These are phyloP conservation scores for Ceratocystiopsis brevicomis DNA, from an alignment of 2,329 filamentous ascomycete species.

Conservation along the genomic window DNA sequence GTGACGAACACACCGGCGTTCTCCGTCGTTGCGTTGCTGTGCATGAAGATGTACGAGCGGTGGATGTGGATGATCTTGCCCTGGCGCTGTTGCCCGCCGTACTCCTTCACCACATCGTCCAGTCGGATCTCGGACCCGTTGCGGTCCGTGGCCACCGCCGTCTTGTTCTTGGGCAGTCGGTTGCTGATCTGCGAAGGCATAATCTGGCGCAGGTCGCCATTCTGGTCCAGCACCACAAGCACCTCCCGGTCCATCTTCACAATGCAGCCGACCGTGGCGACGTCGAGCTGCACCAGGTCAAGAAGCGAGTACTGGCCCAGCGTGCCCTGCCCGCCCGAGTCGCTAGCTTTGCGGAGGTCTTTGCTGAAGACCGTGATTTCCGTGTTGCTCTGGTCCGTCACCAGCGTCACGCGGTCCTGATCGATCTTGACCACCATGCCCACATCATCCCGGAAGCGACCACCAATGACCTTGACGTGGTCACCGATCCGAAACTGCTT, in stretches of 20 bases:
- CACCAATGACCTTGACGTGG: conserved; percentile 95
- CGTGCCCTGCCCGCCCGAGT: conserved; percentile 69
- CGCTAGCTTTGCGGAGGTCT: conserved; percentile 80
- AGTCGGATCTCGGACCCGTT: conserved; percentile 82
- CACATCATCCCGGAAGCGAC: conserved; percentile 83
- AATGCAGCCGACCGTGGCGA: conserved; percentile 79
- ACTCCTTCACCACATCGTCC: conserved; percentile 85
- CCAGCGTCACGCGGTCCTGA: conserved; percentile 77
- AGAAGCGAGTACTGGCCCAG: conserved; percentile 83
- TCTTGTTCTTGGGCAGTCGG: conserved; percentile 63
- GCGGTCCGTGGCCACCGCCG: conserved; percentile 78
- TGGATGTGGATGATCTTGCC: conserved; percentile 90
- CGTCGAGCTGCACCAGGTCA: conserved; percentile 84
- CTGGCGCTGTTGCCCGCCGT: conserved; percentile 63
- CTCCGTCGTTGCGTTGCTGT: conserved; percentile 66
- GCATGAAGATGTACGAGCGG: conserved; percentile 77
- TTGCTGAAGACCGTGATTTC: conserved; percentile 98
- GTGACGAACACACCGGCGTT: conserved; percentile 83
- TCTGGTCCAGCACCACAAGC: conserved; percentile 75
- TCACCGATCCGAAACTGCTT: conserved; percentile 89
- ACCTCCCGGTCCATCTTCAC: conserved; percentile 93
- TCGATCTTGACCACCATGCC: conserved; percentile 92
- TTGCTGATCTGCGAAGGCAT: conserved; percentile 86
- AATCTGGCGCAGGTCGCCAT: conserved; percentile 61
- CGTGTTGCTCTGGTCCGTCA: conserved; percentile 80